A percentile compares a stretch with the other conserved stretches of the same genome.
Conservation (phyloP, 305 asterid species). For the Stenogyne calaminthoides region DNA sequence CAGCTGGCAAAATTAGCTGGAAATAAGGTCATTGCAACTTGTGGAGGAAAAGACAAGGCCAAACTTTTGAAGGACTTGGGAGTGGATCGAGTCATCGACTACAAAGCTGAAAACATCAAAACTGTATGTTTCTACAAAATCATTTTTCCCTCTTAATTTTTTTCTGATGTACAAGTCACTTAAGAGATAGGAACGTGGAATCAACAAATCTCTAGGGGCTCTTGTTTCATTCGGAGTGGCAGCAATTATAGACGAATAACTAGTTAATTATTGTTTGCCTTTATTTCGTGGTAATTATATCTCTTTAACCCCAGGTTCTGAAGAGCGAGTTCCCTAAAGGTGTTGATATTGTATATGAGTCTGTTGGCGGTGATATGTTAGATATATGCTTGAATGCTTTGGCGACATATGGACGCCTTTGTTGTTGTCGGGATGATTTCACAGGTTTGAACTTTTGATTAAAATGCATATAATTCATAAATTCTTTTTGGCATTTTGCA, state of each 20-base stretch:
- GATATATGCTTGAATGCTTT: slow-evolving; percentile 84
- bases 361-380: slow-evolving; percentile 97
- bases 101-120: slow-evolving; percentile 75
- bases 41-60: slow-evolving; percentile 96
- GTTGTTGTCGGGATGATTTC: slow-evolving; percentile 96
- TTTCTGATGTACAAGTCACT: not conserved
- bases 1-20: slow-evolving; percentile 98
- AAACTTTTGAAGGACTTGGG: slow-evolving; percentile 79
- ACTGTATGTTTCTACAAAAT: slow-evolving; percentile 46
- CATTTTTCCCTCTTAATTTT: not conserved
- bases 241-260: not conserved
- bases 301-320: slow-evolving; percentile 57
- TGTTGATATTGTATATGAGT: slow-evolving; percentile 80
- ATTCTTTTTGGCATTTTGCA: not conserved
- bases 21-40: slow-evolving; percentile 88
- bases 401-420: slow-evolving; percentile 82
- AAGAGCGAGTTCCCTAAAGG: slow-evolving; percentile 91
- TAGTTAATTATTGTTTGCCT: slow-evolving; percentile 4
- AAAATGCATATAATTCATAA: not conserved
- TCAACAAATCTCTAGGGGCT: not conserved
- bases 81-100: slow-evolving; percentile 93
- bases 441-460: slow-evolving; percentile 58
- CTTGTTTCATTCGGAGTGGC: not conserved
- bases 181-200: slow-evolving; percentile 12
- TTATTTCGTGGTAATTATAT: slow-evolving; percentile 5